These are phyloP conservation scores for Geotrichum citri-aurantii DNA, from an alignment of 1,139 yeast species.

Conservation along the genomic window DNA sequence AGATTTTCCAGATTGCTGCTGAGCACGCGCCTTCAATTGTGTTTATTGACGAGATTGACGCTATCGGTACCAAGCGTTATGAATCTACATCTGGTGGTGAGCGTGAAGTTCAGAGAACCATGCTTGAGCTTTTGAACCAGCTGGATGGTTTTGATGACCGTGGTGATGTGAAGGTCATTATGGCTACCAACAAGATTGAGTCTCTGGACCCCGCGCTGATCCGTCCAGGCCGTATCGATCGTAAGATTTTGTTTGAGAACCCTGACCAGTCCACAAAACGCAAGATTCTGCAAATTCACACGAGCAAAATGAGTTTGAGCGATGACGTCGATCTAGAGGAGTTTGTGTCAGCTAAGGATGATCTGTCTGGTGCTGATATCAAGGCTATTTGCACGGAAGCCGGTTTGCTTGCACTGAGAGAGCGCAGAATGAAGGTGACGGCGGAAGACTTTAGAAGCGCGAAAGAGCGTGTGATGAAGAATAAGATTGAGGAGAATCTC, in stretches of 20 bases:
- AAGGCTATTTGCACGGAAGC: conserved; percentile 99
- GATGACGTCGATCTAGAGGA: conserved; percentile 87
- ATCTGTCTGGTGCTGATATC: conserved; percentile 95
- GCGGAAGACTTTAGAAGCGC: conserved; percentile 94
- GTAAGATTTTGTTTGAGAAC: conserved; percentile 92
- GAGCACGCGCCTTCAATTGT: conserved; percentile 98
- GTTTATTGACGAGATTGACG: conserved; percentile 97
- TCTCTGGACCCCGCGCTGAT: conserved; percentile 94
- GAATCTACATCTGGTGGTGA: conserved; percentile 97
- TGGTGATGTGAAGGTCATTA: conserved; percentile 96
- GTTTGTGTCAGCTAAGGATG: conserved; percentile 88
- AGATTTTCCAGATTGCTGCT: conserved; percentile 92
- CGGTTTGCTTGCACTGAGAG: conserved; percentile 91
- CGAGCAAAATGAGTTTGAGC: conserved; percentile 87
- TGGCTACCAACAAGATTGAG: conserved; percentile 98
- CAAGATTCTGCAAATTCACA: conserved; percentile 89
- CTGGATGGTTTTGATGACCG: conserved; percentile 97
- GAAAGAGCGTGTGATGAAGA: conserved; percentile 93
- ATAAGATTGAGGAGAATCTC: conserved; percentile 92
- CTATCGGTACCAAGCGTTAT: conserved; percentile 95
- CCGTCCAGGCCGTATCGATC: conserved; percentile 98
- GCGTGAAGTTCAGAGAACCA: conserved; percentile 95
- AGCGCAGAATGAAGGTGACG: conserved; percentile 96
- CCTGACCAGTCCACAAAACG: conserved; percentile 92
- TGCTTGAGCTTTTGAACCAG: conserved; percentile 94